Conservation (phyloP, 2,329 filamentous ascomycete species). For the Knufia petricola region DNA sequence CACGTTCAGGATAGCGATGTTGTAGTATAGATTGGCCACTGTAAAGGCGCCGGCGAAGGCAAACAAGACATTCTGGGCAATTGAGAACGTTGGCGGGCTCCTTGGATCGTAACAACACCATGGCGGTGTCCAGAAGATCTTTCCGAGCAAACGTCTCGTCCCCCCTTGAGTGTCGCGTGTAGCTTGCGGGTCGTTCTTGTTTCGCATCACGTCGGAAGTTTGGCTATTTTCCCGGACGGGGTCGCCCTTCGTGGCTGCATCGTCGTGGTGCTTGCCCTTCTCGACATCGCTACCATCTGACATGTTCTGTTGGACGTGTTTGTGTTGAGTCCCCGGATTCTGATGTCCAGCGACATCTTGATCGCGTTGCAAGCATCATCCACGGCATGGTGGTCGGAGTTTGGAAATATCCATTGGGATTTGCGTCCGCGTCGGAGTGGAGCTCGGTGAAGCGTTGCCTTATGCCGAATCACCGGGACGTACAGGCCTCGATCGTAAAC, state of each 20-base stretch:
- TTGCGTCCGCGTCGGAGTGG: neutral
- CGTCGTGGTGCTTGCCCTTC: neutral
- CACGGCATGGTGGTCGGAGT: neutral
- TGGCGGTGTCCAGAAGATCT: constrained; percentile 51
- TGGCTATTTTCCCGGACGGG: neutral
- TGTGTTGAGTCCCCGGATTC: neutral
- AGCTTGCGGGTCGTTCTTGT: neutral
- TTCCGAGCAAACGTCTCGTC: neutral
- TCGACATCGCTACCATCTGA: neutral
- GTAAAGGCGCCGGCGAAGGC: constrained; percentile 48
- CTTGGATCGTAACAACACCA: constrained; percentile 59
- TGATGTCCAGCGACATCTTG: neutral
- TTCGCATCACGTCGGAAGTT: neutral
- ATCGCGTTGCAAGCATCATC: neutral
- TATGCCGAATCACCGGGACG: too few relatives aligned
- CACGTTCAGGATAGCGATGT: constrained; percentile 67
- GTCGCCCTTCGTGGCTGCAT: neutral
- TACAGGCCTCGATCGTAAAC: too few relatives aligned
- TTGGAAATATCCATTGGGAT: neutral
- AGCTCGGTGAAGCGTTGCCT: neutral
- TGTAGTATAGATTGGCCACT: constrained; percentile 74
- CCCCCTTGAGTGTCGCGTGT: neutral
- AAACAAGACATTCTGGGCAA: constrained; percentile 52
- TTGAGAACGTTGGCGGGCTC: constrained; percentile 57
- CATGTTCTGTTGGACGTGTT: neutral